Evolutionary conservation across 2,329 filamentous ascomycete genomes (phyloP), one percentile per base, ranked within the genome.

Genomic region (Mariannaea sp.): DNA sequence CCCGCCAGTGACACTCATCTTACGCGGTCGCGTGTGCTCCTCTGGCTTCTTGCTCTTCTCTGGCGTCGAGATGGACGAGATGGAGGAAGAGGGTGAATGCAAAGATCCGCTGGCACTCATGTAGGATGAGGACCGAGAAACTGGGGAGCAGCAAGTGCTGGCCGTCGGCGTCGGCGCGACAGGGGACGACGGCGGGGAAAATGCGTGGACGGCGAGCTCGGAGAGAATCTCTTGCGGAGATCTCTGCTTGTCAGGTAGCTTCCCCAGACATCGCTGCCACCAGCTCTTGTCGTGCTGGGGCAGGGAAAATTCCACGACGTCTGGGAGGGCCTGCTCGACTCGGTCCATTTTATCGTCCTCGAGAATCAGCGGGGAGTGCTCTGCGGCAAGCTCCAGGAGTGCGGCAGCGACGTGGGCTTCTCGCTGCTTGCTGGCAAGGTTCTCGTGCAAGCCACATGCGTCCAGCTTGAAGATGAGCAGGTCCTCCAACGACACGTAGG

Each of bases 1-100:
- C n/a, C n/a, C n/a, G 46, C 57, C 56, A 35, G 65, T 66, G 17
- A 65, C 38, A 59, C 65, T 68, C 65, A 68, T 67, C 64, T 68
- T 68, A 38, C 65, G 62, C 10, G 65, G 60, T 3, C 65, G 65
- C 0, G 39, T 56, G 24, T 59, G 62, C 54, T 67, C 64, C 35
- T 66, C 62, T 8, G 54, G 39, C 16, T 55, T 54, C 58, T 64
- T 65, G 5, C 60, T 59, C 16, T 61, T 59, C 16, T 66, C 65
- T n/a, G 46, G 35, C 0, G 53, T 49, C 4, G 46, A 32, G 1
- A 54, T 53, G 2, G 65, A 66, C 0, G 65, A 67, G 47, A 66
- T 57, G 33, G 65, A 67, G 0, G 65, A 68, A 1, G 60, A 53
- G 6, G 57, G 50, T 0, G 65, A 68, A 49, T 65, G 56, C 1